A percentile compares a stretch with the other conserved stretches of the same genome.
Evolutionary conservation across 1,284 basidiomycete species (phyloP).

Genomic region (Rhodotorula sp.): DNA sequence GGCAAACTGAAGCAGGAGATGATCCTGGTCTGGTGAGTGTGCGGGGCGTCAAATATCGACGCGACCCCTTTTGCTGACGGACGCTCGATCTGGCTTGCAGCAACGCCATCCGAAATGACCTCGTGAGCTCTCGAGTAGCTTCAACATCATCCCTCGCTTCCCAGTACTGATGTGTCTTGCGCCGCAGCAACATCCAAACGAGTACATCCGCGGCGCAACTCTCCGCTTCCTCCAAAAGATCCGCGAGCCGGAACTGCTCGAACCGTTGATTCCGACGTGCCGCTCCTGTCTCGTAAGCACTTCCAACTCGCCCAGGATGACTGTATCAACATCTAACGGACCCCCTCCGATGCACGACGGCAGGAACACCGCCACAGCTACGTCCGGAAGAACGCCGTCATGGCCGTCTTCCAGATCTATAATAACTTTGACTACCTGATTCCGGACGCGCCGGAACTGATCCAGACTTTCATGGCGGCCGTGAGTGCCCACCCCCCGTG

Average conservation of each 20-base stretch:
- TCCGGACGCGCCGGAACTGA: conserved; percentile 93
- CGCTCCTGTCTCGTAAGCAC: conserved; percentile 71
- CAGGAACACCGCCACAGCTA: conserved; percentile 95
- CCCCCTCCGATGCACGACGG: neutral
- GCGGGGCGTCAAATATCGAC: no score
- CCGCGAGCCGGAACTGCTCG: conserved; percentile 88
- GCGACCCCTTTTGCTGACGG: neutral
- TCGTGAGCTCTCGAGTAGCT: conserved; percentile 57
- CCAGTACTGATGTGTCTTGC: neutral
- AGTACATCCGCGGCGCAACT: conserved; percentile 97
- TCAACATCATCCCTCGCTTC: no score
- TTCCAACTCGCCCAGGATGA: neutral
- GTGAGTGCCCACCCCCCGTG: conserved; percentile 40
- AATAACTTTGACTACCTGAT: conserved; percentile 91
- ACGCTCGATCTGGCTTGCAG: neutral
- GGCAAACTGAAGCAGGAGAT: conserved; percentile 99
- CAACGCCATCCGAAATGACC: conserved; percentile 95
- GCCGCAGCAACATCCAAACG: conserved; percentile 85
- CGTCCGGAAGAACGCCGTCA: conserved; percentile 98
- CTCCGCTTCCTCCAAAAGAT: conserved; percentile 96
- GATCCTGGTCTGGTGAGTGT: conserved; percentile 78
- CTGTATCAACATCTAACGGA: neutral
- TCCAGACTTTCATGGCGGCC: conserved; percentile 95
- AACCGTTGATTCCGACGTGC: conserved; percentile 91
- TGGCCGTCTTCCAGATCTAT: conserved; percentile 92